Base-by-base conservation (phyloP, 2,329 filamentous ascomycete genomes). In the Aureobasidium subglaciale region DNA sequence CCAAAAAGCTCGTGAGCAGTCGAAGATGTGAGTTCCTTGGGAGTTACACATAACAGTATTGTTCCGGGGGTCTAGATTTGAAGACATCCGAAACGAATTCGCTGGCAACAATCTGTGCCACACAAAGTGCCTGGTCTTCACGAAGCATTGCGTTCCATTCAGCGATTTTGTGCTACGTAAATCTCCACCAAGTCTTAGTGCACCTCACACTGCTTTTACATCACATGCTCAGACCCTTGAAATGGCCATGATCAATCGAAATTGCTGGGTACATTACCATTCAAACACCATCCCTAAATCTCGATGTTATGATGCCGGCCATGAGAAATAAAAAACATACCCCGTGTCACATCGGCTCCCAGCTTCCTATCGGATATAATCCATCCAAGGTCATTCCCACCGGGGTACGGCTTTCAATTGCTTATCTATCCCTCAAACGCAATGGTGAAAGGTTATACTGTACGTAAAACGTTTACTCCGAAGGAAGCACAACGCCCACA, bases 391-490 rank as follows among this genome's bases (percentile, higher is more conserved):
- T 50, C 46, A 35, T 50, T 35, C 13, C 29, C 24, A 22, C 29
- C 30, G 30, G n/a, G n/a, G 6, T 35, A 25, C 43, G 43, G 29
- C 6, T 35, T 25, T 25, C 20, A 4, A n/a, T 29, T 50, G 32
- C 46, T 38, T 50, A 32, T 50, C 32, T 34, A 7, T 5, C 13
- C 13, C 2, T 34, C 16, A 24, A n/a, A 48, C 15, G 29, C 43
- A 48, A 48, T 29, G 30, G 32, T 5, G 32, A 13, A 3, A 13
- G 18, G 20, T 5, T 15, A 16, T 15, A 30, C 16, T 45, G 32
- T 29, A 45, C 42, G 42, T 32, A 20, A 48, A 22, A 34, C n/a
- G 30, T 18, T 38, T 50, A 38, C 46, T 50, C 46, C 46, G 46
- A 50, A 50, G 34, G 46, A 30, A n/a, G 27, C 20, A 27, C 18